Evolutionary conservation across 2,329 filamentous ascomycete genomes (phyloP).

Genomic region (Plectosphaerella cucumerina): DNA sequence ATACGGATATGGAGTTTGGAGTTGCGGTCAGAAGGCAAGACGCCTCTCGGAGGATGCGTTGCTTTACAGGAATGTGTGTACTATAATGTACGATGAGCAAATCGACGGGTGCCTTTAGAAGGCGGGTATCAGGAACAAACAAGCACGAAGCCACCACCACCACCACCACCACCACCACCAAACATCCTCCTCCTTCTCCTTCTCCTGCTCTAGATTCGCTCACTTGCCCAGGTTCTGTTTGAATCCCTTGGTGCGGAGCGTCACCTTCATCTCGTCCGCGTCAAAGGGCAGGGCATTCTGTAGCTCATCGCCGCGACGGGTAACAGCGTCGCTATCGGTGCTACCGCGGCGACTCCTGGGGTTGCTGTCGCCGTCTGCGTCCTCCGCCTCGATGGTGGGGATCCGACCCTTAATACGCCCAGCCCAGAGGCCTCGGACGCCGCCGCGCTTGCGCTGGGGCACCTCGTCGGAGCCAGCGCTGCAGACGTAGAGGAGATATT

Average conservation of each 20-base stretch:
- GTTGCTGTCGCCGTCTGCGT: slow-evolving; percentile 26
- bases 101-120: too few species aligned
- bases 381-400: slow-evolving; percentile 5
- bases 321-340: slow-evolving; percentile 34
- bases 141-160: too few species aligned
- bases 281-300: slow-evolving; percentile 38
- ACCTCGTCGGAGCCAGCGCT: slow-evolving; percentile 69
- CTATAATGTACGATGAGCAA: too few species aligned
- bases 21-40: too few species aligned
- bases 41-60: too few species aligned
- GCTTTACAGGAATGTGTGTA: too few species aligned
- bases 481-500: slow-evolving; percentile 86
- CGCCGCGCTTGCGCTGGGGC: slow-evolving; percentile 57
- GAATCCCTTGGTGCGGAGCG: slow-evolving; percentile 52
- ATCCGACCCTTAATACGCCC: slow-evolving; percentile 37
- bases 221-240: slow-evolving; percentile 36
- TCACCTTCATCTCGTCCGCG: slow-evolving; percentile 40
- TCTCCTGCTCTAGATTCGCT: too few species aligned
- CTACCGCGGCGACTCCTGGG: slow-evolving; percentile 39
- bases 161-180: too few species aligned
- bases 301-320: slow-evolving; percentile 37
- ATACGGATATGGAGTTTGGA: too few species aligned
- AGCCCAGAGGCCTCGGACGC: slow-evolving; percentile 54
- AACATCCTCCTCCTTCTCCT: too few species aligned
- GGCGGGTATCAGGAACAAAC: too few species aligned